Base-by-base conservation (phyloP, 495 filamentous ascomycete genomes). In the Chaetomium tenue region DNA sequence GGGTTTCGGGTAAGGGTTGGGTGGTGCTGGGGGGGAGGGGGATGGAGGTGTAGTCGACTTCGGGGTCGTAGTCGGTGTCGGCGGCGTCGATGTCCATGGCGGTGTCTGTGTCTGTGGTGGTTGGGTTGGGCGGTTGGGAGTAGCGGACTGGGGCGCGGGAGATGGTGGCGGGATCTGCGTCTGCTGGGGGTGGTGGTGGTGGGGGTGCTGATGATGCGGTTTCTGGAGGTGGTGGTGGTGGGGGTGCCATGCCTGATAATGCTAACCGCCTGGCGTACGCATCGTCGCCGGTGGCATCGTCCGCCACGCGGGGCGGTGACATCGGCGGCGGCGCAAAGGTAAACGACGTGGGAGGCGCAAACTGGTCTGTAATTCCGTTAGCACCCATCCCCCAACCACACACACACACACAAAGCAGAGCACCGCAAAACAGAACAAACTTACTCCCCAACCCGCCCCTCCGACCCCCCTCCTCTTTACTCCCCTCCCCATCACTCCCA, bases 121-220 rank as follows among this genome's bases (percentile, higher is more conserved):
- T 83, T 51, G 87, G 82, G 40, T 79, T 74, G 18, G 86, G 76
- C 9, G 87, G 75, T 9, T 88, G 86, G 18, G 88, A 82, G 75
- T 97, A 97, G 59, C 89, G 90, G 56, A 98, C 89, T 2, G 93
- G 92, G 5, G 89, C 91, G 42, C 91, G 88, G 54, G 92, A 93
- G 69, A 97, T 96, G 16, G 84, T 88, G 23, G 55, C 28, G 13
- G 0, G 46, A 68, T 73, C 64, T 37, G 66, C 12, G 57, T 70
- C 66, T 26, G 81, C 66, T 26, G 81, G 71, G 18, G 61, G 83
- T 83, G 71, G 68, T 18, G 77, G 74, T 23, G 80, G 77, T 12
- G 78, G 50, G 60, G 72, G 63, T 60, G 71, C 67, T 51, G 75
- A 70, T n/a, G 79, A 71, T 23, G 77, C 69, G 55, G 75, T 70